These are phyloP conservation scores for Fusarium lyarnte DNA, from an alignment of 2,329 filamentous ascomycete species.

Conservation along the genomic window DNA sequence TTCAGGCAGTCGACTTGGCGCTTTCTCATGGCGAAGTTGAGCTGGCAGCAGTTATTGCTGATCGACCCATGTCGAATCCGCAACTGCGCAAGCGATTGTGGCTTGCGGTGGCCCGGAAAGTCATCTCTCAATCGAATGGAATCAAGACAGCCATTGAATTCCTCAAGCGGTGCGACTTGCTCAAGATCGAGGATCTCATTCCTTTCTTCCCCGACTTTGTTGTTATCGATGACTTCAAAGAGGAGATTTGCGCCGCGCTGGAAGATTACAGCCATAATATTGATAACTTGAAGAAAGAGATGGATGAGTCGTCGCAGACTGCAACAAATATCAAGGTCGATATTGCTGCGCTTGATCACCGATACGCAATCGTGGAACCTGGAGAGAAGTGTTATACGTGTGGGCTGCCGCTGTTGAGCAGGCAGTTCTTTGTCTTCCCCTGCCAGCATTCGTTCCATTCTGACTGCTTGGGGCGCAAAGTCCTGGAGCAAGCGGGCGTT, in stretches of 20 bases:
- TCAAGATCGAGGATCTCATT: constrained; percentile 95
- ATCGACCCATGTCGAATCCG: constrained; percentile 81
- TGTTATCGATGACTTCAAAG: constrained; percentile 98
- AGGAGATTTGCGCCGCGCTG: constrained; percentile 93
- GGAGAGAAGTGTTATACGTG: constrained; percentile 95
- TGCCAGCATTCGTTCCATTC: constrained; percentile 98
- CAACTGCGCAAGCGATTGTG: constrained; percentile 91
- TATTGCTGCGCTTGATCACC: constrained; percentile 83
- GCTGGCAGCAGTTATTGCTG: constrained; percentile 87
- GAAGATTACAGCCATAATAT: constrained; percentile 95
- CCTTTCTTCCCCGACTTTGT: constrained; percentile 99
- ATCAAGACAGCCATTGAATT: constrained; percentile 97
- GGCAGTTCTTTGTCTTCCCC: constrained; percentile 98
- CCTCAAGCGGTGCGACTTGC: constrained; percentile 86
- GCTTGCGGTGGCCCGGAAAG: constrained; percentile 93
- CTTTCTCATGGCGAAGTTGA: constrained; percentile 90
- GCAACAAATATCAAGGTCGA: constrained; percentile 91
- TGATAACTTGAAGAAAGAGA: constrained; percentile 86
- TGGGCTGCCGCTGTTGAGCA: constrained; percentile 81
- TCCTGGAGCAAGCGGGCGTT: constrained; percentile 82
- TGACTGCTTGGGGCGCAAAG: constrained; percentile 87
- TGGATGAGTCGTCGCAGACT: constrained; percentile 92
- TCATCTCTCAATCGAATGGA: constrained; percentile 84
- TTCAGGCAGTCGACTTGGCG: constrained; percentile 91
- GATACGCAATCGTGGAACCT: constrained; percentile 96